Evolutionary conservation across 495 filamentous ascomycete genomes (phyloP), one percentile per base, ranked within the genome.

Genomic region (Ascobolus immersus): DNA sequence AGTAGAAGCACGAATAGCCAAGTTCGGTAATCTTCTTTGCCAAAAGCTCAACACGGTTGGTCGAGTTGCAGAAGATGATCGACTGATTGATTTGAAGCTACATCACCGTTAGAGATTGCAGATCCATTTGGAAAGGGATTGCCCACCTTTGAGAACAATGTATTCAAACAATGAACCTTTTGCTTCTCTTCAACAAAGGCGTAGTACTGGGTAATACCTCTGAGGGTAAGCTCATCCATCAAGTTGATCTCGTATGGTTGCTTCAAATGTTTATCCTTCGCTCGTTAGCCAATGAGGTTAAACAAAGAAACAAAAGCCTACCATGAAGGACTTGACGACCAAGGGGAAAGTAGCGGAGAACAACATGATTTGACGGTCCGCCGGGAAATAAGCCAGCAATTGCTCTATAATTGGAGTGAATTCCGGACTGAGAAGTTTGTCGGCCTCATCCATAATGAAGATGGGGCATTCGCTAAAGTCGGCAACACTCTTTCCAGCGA

Each of bases 11-110:
- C 8, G 89, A 94, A 55, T 94, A 99, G 25, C 86, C 86, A 36
- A 99, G 65, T 51, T 99, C 86, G 10, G 89, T 94, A 49, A 99
- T 99, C 54, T 94, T 99, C 61, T 99, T 99, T 21, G 86, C 86
- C 13, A 99, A 64, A 12, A 99, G 61, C 52, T 99, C 86, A 12
- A 99, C 86, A 28, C 86, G 80, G 49, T 92, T 93, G 25, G 86
- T 94, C 25, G 89, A 94, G 52, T 99, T 99, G 62, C 86, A 99
- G 59, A 99, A 99, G 47, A 99, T 99, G 58, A 99, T 99, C 32
- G 89, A 94, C 60, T 99, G 86, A 53, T 99, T 99, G 56, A 99
- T 99, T 55, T 94, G 86, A 9, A 99, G 69, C 56, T 50, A 28
- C n/a, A 33, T 4, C 27, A 39, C 7, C 44, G 41, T 28, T 11